Evolutionary conservation across 495 filamentous ascomycete species (phyloP), one percentile per base, ranked within the genome.

Genomic region (Cercophora samala): DNA sequence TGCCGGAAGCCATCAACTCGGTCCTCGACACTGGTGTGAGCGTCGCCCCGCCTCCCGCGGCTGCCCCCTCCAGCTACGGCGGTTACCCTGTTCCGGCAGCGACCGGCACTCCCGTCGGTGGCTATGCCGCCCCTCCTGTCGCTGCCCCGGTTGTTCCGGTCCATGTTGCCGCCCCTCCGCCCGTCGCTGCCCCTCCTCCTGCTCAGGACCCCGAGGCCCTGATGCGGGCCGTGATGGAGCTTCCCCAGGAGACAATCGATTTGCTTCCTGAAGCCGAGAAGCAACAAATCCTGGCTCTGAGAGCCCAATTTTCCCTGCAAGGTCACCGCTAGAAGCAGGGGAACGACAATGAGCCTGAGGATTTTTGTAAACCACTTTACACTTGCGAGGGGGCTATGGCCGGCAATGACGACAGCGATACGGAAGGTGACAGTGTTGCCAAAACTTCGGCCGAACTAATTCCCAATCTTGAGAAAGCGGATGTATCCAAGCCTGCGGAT

Each of bases 211-310:
- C 88, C 58, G 88, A 90, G 19, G 85, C 87, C 63, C 79, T 94
- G 60, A 84, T 96, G 72, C 84, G 88, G 64, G 88, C 91, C 63
- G 89, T 97, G 9, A 78, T 96, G 76, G 84, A 75, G 59, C 86
- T 97, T 82, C 84, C 92, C 13, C 88, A 90, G 68, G 84, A 89
- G 64, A 83, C 87, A 63, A 91, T 97, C 70, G 89, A 93, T 75
- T 83, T 85, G 55, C 78, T 97, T 19, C 88, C 90, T 5, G 89
- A 91, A 21, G 82, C 82, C 26, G 88, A 93, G 67, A 83, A 91
- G 46, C 85, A 82, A 53, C 93, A 97, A 75, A 88, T 96, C 60
- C 83, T 96, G 82, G 80, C 87, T 29, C 76, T 96, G 18, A 73
- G 81, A 21, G 74, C 77, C 19, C 60, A 62, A 23, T 62, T 62